A percentile compares a stretch with the other conserved stretches of the same genome.
phyloP scores from a whole-genome alignment of 164 flowering plant species.

The Brasenia schreberi region DNA sequence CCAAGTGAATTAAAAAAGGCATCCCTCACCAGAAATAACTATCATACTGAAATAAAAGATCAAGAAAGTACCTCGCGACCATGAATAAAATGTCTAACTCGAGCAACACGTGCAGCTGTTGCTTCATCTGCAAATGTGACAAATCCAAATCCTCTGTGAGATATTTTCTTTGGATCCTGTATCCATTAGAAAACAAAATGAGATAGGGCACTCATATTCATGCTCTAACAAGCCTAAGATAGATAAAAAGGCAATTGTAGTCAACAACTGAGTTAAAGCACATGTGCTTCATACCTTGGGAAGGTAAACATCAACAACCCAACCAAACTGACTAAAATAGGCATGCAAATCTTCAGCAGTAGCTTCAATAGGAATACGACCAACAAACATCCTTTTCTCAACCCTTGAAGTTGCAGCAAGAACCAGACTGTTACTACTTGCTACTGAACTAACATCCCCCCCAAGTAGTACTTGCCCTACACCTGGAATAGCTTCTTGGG shows the following conservation, averaged over 20 bases:
- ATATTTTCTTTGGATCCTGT: slow-evolving; percentile 12
- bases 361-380: slow-evolving; percentile 15
- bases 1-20: not conserved
- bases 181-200: not conserved
- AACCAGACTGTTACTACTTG: slow-evolving; percentile 2
- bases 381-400: slow-evolving; percentile 12
- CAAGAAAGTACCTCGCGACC: slow-evolving; percentile 12
- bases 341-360: slow-evolving; percentile 14
- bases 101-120: slow-evolving; percentile 11
- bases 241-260: not conserved
- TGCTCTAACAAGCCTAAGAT: not conserved
- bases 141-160: slow-evolving; percentile 13
- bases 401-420: slow-evolving; percentile 3
- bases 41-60: not conserved
- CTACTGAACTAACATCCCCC: slow-evolving; percentile 8
- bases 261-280: not conserved
- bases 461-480: slow-evolving; percentile 2
- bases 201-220: not conserved
- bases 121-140: slow-evolving; percentile 18
- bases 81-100: slow-evolving; percentile 9
- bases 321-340: slow-evolving; percentile 16
- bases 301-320: slow-evolving; percentile 14
- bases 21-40: not conserved
- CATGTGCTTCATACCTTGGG: slow-evolving; percentile 7
- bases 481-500: slow-evolving; percentile 3